Evolutionary conservation across 176 grass and related monocot species (phyloP), one percentile per base, ranked within the genome.

Genomic region (Neostapfia colusana): DNA sequence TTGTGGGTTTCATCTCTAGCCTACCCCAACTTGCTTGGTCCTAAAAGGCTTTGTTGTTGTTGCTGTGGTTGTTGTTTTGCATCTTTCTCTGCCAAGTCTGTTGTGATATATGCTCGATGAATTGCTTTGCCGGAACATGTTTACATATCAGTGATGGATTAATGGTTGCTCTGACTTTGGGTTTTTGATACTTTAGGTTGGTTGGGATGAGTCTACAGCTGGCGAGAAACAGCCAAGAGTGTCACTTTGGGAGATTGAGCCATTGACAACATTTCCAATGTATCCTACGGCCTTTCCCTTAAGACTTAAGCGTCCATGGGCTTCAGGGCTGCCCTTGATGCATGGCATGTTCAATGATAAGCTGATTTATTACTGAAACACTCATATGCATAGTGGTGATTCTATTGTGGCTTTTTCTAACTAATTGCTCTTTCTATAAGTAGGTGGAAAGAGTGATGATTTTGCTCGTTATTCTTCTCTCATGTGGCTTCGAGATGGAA

Each of bases 161-260:
- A 61, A 67, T 55, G 27, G 26, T n/a, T 60, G 10, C 43, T 28
- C 53, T 25, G 8, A 73, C 38, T 64, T 63, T 71, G 65, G 26
- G 60, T 64, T 65, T 79, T 13, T 63, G 45, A 26, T 74, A 11
- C 63, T 69, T n/a, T 88, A 93, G 95, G 95, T 97, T 85, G 95
- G 95, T 85, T 97, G 91, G 95, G 95, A 97, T 70, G 95, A 97
- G 69, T 93, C 95, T 55, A 93, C 91, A n/a, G 89, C 95, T 73
- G 91, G 91, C 74, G 89, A 97, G 73, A 91, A 90, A 75, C 91
- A 93, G 45, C 91, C 88, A 16, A 91, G 89, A 72, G 95, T 94
- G 65, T 97, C 95, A 54, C 84, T 94, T 8, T 97, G 95, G 95
- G 95, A 97, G 65, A 97, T 93, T 7, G 95, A 97, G 82, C 89